Evolutionary conservation across 2,329 filamentous ascomycete genomes (phyloP).

Genomic region (Lasiodiplodia gonubiensis): DNA sequence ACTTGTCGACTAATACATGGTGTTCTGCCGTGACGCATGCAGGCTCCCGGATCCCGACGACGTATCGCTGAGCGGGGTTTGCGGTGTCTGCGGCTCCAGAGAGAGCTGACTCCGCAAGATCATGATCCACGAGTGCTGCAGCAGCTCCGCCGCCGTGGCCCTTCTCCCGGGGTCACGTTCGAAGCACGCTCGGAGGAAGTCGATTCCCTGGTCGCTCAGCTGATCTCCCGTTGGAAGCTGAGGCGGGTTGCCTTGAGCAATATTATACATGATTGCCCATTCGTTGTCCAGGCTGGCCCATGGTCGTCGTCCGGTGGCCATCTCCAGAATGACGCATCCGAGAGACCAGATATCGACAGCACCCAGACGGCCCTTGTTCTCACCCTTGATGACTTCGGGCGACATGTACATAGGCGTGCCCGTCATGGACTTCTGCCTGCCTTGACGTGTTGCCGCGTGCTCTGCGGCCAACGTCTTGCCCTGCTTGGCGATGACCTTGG

Average conservation of each 20-base stretch:
- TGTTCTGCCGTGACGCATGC: constrained; percentile 18
- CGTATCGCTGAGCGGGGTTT: constrained; percentile 43
- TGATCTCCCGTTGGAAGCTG: constrained; percentile 82
- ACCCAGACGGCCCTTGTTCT: constrained; percentile 74
- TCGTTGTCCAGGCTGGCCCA: constrained; percentile 98
- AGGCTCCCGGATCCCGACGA: constrained; percentile 14
- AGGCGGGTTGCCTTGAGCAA: constrained; percentile 93
- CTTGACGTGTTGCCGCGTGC: constrained; percentile 58
- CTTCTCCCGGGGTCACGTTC: constrained; percentile 79
- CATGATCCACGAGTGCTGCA: constrained; percentile 90
- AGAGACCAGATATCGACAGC: constrained; percentile 96
- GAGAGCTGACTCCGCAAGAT: constrained; percentile 53
- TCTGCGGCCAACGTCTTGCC: constrained; percentile 81
- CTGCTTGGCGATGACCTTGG: constrained; percentile 94
- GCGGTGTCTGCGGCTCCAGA: constrained; percentile 54
- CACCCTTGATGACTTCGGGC: constrained; percentile 94
- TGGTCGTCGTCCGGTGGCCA: constrained; percentile 91
- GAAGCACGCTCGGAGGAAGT: constrained; percentile 89
- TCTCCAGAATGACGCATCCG: constrained; percentile 94
- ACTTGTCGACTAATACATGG: constrained; percentile 4
- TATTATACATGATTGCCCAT: constrained; percentile 99
- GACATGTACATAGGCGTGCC: constrained; percentile 99
- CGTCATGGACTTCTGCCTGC: constrained; percentile 84
- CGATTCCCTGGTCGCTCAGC: constrained; percentile 80
- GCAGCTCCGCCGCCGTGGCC: constrained; percentile 81